Percentiles rank a stretch among this genome's conserved stretches.
Evolutionary conservation across 2,329 filamentous ascomycete genomes (phyloP).

Genomic region (Triangularia setosa): DNA sequence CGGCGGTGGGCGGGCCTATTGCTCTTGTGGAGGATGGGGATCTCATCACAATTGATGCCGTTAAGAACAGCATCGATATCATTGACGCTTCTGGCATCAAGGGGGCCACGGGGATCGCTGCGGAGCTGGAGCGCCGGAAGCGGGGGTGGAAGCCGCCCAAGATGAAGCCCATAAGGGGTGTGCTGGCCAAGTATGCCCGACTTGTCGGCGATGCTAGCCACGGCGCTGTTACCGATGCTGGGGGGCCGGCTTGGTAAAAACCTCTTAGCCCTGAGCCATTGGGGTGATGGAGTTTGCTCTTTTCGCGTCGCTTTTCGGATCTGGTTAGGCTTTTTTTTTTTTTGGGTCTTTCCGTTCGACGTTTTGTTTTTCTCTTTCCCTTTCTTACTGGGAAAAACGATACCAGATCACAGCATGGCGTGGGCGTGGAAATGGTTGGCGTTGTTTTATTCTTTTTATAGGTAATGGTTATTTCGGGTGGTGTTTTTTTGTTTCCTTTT

Average conservation of each 20-base stretch:
- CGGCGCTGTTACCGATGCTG: conserved; percentile 77
- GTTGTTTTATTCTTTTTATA: background rate
- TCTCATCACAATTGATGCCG: conserved; percentile 79
- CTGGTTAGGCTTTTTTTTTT: background rate
- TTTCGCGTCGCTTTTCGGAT: background rate
- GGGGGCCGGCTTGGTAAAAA: conserved; percentile 26
- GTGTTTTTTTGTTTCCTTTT: background rate
- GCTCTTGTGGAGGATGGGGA: conserved; percentile 79
- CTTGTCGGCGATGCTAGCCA: conserved; percentile 89
- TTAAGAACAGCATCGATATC: conserved; percentile 68
- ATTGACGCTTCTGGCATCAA: conserved; percentile 48
- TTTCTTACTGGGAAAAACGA: background rate
- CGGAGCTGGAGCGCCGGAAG: conserved; percentile 58
- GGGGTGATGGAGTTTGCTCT: background rate
- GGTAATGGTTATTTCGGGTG: background rate
- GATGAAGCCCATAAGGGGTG: conserved; percentile 73
- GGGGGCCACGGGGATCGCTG: conserved; percentile 37
- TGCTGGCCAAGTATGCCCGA: conserved; percentile 82
- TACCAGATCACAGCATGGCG: background rate
- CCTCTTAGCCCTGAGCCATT: too few species aligned
- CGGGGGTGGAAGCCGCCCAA: conserved; percentile 63
- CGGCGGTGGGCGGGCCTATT: conserved; percentile 83
- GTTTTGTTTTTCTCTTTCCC: background rate
- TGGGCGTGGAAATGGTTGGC: background rate
- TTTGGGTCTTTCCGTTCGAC: background rate